A percentile compares a stretch with the other conserved stretches of the same genome.
Evolutionary conservation across 202 grass and related monocot genomes (phyloP).

Genomic region (Schoenoplectus triqueter): DNA sequence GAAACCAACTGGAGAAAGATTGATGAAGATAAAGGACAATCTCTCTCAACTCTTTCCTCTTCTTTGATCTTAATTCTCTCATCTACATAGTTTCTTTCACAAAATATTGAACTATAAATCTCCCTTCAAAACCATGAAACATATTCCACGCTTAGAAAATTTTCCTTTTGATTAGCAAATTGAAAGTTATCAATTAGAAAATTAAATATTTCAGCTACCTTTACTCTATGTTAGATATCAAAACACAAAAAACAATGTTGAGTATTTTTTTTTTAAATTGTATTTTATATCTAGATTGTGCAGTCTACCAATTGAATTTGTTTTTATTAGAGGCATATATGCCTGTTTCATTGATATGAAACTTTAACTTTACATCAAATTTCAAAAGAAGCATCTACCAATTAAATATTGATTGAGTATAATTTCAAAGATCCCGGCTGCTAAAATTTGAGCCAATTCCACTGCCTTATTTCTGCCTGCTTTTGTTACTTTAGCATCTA

Average conservation of each 20-base stretch:
- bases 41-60: not conserved
- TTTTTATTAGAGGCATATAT: too few species aligned
- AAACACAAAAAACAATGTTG: too few species aligned
- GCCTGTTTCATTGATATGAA: too few species aligned
- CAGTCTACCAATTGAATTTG: too few species aligned
- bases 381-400: too few species aligned
- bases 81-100: not conserved
- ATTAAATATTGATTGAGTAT: too few species aligned
- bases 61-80: not conserved
- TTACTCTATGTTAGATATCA: too few species aligned
- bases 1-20: not conserved
- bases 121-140: not conserved
- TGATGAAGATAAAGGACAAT: not conserved
- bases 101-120: not conserved
- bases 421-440: not conserved
- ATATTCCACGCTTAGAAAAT: not conserved
- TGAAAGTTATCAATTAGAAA: not conserved
- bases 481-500: not conserved
- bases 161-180: slow-evolving; percentile 2
- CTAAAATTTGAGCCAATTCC: not conserved
- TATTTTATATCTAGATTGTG: too few species aligned
- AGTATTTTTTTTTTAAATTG: too few species aligned
- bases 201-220: not conserved
- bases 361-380: too few species aligned
- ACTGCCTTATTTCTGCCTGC: not conserved